phyloP scores from a whole-genome alignment of 2,329 filamentous ascomycete species.

The Phymatotrichopsis omnivora region DNA sequence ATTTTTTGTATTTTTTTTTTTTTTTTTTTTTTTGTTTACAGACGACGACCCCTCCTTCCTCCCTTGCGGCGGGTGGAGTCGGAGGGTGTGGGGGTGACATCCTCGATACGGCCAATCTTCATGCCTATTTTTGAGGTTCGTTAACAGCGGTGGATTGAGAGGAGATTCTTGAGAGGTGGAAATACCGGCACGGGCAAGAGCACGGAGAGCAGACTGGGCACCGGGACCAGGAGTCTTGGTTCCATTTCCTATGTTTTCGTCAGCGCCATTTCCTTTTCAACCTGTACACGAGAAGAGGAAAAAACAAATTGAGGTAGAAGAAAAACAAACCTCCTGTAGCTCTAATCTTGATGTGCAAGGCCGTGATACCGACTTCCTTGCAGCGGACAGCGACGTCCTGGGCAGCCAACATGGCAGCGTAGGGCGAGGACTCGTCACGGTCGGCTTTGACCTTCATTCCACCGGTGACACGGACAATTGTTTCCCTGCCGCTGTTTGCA shows the following conservation, averaged over 20 bases:
- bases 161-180: not conserved
- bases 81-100: conserved; percentile 97
- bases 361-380: conserved; percentile 78
- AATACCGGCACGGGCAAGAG: conserved; percentile 82
- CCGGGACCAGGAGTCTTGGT: conserved; percentile 99
- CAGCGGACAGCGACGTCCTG: conserved; percentile 94
- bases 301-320: not conserved
- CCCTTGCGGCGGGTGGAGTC: conserved; percentile 99
- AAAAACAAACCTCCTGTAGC: conserved; percentile 77
- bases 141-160: no score
- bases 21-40: conserved; percentile 46
- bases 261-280: conserved; percentile 5
- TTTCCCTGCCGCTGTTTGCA: conserved; percentile 89
- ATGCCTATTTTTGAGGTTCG: conserved; percentile 51
- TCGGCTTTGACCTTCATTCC: conserved; percentile 99
- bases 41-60: conserved; percentile 99
- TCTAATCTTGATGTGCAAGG: conserved; percentile 99
- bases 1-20: conserved; percentile 7
- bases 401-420: conserved; percentile 99
- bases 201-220: conserved; percentile 97
- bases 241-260: conserved; percentile 62
- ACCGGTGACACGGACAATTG: conserved; percentile 98
- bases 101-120: conserved; percentile 99
- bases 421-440: conserved; percentile 98
- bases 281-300: not conserved